phyloP scores from a whole-genome alignment of 257 asterid species.

The Petunia secreta region DNA sequence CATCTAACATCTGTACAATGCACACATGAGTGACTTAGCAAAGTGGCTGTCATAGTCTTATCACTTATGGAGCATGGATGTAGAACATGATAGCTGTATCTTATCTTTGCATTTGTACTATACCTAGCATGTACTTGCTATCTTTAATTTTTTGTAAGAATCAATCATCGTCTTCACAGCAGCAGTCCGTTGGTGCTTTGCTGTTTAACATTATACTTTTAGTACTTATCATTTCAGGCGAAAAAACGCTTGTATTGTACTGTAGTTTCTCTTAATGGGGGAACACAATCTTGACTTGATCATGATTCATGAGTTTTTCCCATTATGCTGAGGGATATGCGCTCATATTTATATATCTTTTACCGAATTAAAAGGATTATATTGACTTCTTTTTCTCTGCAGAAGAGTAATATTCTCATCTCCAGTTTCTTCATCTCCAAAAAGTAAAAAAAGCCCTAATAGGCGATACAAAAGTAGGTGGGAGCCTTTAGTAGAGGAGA shows the following conservation, averaged over 20 bases:
- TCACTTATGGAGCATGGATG: neutral
- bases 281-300: neutral
- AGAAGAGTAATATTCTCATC: conserved; percentile 53
- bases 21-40: neutral
- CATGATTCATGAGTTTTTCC: neutral
- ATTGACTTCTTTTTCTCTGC: conserved; percentile 36
- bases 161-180: no score
- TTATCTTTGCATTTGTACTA: conserved; percentile 17
- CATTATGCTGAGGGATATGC: neutral
- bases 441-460: conserved; percentile 74
- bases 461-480: conserved; percentile 96
- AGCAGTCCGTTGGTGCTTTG: no score
- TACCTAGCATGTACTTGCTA: neutral
- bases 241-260: neutral
- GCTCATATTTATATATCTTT: conserved; percentile 4
- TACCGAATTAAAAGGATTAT: conserved; percentile 15
- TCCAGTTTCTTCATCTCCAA: conserved; percentile 49
- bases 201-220: no score
- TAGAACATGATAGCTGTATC: neutral
- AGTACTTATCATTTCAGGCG: no score
- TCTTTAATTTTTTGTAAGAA: neutral
- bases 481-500: conserved; percentile 88
- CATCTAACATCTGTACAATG: conserved; percentile 13
- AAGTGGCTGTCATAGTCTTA: conserved; percentile 1
- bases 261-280: conserved; percentile 11